These are phyloP conservation scores for Elongisporangium anandrum DNA, from an alignment of 352 stramenopile species.

Conservation along the genomic window DNA sequence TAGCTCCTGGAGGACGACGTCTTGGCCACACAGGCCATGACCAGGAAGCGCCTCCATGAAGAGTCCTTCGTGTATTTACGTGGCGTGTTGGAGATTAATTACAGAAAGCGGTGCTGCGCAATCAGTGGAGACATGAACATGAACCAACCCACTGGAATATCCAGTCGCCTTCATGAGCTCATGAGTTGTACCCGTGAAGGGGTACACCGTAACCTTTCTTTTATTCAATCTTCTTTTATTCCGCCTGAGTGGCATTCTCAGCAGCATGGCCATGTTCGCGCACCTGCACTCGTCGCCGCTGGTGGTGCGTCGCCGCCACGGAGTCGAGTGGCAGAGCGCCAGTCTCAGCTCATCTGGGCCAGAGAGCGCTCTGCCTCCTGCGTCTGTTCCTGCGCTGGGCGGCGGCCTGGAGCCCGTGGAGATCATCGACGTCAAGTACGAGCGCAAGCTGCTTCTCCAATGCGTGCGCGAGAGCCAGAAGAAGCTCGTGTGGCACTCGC, in stretches of 20 bases:
- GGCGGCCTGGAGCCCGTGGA: constrained; percentile 70
- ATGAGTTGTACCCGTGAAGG: not conserved
- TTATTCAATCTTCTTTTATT: not conserved
- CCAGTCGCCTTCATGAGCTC: not conserved
- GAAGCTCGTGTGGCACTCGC: constrained; percentile 66
- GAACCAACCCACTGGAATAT: not conserved
- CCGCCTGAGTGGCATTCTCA: too few relatives aligned
- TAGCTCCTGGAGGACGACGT: too few relatives aligned
- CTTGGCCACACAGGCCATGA: not conserved
- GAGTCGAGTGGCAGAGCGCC: constrained; percentile 42
- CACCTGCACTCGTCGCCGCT: constrained; percentile 83
- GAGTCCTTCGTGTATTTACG: too few relatives aligned
- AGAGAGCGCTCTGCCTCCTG: constrained; percentile 7
- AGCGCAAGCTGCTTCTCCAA: constrained; percentile 70
- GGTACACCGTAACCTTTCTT: not conserved
- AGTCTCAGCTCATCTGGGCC: constrained; percentile 26
- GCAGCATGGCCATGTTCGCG: constrained; percentile 47
- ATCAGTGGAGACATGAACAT: too few relatives aligned
- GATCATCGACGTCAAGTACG: constrained; percentile 80
- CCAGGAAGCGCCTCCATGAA: not conserved
- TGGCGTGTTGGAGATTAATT: too few relatives aligned
- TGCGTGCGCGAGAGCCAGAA: constrained; percentile 64
- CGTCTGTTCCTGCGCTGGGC: constrained; percentile 9
- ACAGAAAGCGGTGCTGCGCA: too few relatives aligned
- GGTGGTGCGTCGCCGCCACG: constrained; percentile 57